phyloP scores from a whole-genome alignment of 495 filamentous ascomycete species.

The Penicillium steckii region DNA sequence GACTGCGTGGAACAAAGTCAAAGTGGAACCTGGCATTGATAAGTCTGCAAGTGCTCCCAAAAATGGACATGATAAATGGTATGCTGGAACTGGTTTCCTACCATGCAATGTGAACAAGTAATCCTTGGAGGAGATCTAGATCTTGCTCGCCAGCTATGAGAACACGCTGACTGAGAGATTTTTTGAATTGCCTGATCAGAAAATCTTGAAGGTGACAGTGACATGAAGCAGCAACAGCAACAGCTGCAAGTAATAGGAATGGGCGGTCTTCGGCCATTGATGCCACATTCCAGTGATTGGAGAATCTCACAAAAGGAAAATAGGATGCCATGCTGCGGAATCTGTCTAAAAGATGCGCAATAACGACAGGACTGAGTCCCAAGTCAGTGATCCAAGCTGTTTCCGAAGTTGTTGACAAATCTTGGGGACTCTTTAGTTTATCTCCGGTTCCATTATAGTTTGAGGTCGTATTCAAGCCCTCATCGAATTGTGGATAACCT shows the following conservation, averaged over 20 bases:
- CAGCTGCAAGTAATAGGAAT: conserved; percentile 17
- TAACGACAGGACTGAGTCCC: conserved; percentile 9
- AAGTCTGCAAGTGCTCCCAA: neutral
- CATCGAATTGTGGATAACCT: neutral
- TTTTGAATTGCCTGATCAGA: conserved; percentile 11
- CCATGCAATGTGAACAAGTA: conserved; percentile 26
- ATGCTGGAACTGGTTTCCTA: conserved; percentile 7
- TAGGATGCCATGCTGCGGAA: conserved; percentile 10
- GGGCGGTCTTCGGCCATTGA: conserved; percentile 18
- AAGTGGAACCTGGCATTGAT: conserved; percentile 9
- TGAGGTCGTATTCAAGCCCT: neutral
- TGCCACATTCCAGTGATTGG: conserved; percentile 1
- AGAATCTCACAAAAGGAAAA: conserved; percentile 13
- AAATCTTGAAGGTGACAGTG: conserved; percentile 9
- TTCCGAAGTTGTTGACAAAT: neutral
- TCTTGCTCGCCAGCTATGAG: conserved; percentile 20
- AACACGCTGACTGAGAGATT: conserved; percentile 7
- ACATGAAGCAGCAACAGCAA: conserved; percentile 16
- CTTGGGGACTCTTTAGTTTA: neutral
- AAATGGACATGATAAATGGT: neutral
- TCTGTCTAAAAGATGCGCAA: conserved; percentile 10
- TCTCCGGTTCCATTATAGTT: neutral
- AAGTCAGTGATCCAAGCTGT: conserved; percentile 9
- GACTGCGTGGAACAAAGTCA: conserved; percentile 8
- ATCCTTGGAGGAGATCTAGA: conserved; percentile 25